Conservation (phyloP, 2,329 filamentous ascomycete species). For the Cylindrodendrum hubeiense region DNA sequence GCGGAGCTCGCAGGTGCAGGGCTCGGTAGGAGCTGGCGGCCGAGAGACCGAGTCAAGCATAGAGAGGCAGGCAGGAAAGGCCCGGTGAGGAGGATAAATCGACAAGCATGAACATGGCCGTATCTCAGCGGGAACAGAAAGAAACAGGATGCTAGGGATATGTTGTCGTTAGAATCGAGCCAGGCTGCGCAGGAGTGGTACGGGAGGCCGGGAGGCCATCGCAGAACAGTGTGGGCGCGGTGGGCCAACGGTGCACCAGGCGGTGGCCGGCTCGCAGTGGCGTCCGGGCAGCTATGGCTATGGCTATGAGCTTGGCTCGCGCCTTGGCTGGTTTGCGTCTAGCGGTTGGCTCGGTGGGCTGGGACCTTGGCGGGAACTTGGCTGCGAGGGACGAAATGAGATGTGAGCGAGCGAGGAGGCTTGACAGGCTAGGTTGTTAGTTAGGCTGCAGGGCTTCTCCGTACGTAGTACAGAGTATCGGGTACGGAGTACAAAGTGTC, state of each 20-base stretch:
- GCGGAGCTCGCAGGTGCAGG: constrained; percentile 17
- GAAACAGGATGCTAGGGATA: constrained; percentile 24
- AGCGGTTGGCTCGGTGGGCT: constrained; percentile 14
- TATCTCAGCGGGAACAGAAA: constrained; percentile 7
- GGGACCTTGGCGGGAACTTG: constrained; percentile 31
- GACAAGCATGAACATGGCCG: constrained; percentile 35
- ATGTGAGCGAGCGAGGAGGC: constrained; percentile 12
- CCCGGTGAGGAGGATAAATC: constrained; percentile 21
- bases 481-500: neutral
- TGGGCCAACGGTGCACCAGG: constrained; percentile 38
- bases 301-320: constrained; percentile 33
- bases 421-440: neutral
- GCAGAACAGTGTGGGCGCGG: constrained; percentile 37
- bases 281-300: constrained; percentile 22
- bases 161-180: constrained; percentile 30
- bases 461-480: neutral
- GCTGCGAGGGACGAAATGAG: constrained; percentile 22
- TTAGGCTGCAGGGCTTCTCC: neutral
- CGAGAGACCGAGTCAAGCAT: constrained; percentile 14
- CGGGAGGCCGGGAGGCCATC: constrained; percentile 39
- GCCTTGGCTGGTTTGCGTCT: constrained; percentile 5
- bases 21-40: constrained; percentile 21
- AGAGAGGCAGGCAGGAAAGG: constrained; percentile 32
- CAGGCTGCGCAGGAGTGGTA: constrained; percentile 31
- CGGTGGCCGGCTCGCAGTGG: constrained; percentile 25